phyloP scores from a whole-genome alignment of 805 yeast genomes.

The Suhomyces sp. region DNA sequence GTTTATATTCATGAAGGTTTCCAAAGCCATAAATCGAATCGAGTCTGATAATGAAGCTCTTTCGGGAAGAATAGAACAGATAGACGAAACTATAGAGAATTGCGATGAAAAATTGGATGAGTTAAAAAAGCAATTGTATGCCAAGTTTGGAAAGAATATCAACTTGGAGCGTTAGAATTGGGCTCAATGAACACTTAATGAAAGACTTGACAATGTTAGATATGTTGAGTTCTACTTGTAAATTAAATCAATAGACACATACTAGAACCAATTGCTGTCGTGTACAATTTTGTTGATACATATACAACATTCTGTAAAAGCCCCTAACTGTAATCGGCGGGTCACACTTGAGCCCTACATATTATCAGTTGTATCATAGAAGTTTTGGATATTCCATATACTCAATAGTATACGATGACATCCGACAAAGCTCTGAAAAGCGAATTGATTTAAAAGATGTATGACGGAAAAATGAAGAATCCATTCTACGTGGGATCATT shows the following conservation, averaged over 20 bases:
- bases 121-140: slow-evolving; percentile 74
- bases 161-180: slow-evolving; percentile 63
- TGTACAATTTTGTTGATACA: neutral
- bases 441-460: too few relatives aligned
- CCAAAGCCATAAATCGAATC: slow-evolving; percentile 62
- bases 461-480: too few relatives aligned
- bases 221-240: neutral
- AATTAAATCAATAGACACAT: neutral
- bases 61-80: slow-evolving; percentile 45
- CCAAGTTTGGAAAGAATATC: slow-evolving; percentile 85
- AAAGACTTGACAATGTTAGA: neutral
- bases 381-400: too few relatives aligned
- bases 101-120: slow-evolving; percentile 54
- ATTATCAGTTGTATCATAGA: too few relatives aligned
- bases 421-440: too few relatives aligned
- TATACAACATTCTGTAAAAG: neutral
- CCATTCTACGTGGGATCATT: too few relatives aligned
- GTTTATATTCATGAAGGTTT: slow-evolving; percentile 67
- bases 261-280: neutral
- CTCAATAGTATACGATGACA: too few relatives aligned
- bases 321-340: too few relatives aligned
- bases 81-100: slow-evolving; percentile 47
- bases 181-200: neutral
- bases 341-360: neutral
- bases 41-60: slow-evolving; percentile 59